Conservation (phyloP, 2,329 filamentous ascomycete species). For the Ophiostoma ulmi region DNA sequence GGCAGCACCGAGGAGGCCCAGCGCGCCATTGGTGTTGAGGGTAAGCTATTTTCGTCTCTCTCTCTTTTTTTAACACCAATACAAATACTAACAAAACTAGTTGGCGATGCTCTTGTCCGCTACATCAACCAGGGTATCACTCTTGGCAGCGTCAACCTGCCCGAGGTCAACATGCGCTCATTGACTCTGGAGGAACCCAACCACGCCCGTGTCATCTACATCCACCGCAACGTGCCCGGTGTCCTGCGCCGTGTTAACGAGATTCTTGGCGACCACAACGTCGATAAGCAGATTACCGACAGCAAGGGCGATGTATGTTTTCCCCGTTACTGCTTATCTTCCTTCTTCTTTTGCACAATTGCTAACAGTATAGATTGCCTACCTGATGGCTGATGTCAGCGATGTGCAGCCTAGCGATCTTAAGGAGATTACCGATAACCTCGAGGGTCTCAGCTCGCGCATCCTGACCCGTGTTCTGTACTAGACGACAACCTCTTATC, state of each 20-base stretch:
- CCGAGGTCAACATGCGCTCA: constrained; percentile 88
- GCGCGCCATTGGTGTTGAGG: constrained; percentile 87
- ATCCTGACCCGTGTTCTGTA: constrained; percentile 47
- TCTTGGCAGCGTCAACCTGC: constrained; percentile 88
- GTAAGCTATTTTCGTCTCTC: constrained; percentile 34
- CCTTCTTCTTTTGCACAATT: not conserved
- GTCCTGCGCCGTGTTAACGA: constrained; percentile 93
- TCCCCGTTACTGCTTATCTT: not conserved
- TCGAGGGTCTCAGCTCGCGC: constrained; percentile 68
- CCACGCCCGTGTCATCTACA: constrained; percentile 88
- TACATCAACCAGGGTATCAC: constrained; percentile 97
- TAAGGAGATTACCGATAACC: constrained; percentile 74
- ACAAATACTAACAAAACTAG: constrained; percentile 38
- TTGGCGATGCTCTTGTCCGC: constrained; percentile 77
- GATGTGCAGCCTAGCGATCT: constrained; percentile 75
- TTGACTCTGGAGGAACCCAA: constrained; percentile 84
- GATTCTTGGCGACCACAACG: constrained; percentile 89
- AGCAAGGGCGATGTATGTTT: constrained; percentile 72
- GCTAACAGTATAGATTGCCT: constrained; percentile 49
- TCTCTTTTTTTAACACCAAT: not conserved
- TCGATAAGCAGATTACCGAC: constrained; percentile 98
- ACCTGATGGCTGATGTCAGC: constrained; percentile 96
- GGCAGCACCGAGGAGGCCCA: constrained; percentile 98
- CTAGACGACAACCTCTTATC: constrained; percentile 30
- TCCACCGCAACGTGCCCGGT: constrained; percentile 94